Conservation (phyloP, 148 eudicot species). For the Rhododendron molle region DNA sequence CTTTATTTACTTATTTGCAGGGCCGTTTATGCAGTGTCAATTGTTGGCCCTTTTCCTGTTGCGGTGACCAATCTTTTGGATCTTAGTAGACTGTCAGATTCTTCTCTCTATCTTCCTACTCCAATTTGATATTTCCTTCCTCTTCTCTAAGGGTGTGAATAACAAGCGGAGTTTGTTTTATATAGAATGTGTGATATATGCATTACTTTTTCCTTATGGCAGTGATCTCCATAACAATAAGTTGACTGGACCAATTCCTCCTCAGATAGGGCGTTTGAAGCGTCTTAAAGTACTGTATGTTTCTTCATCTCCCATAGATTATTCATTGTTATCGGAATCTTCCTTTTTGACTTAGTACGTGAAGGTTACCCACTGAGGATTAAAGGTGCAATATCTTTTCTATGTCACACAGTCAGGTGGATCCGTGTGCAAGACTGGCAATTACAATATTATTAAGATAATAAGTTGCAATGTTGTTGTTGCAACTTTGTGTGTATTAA, state of each 20-base stretch:
- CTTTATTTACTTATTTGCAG: no score
- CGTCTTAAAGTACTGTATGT: constrained; percentile 50
- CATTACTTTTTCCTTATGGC: constrained; percentile 13
- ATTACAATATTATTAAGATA: neutral
- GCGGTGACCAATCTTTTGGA: no score
- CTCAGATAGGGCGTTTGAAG: constrained; percentile 85
- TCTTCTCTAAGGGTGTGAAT: neutral
- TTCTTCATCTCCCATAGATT: constrained; percentile 2
- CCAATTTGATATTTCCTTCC: neutral
- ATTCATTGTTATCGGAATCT: neutral
- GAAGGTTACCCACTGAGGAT: neutral
- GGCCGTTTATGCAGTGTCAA: no score
- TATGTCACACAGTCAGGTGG: neutral
- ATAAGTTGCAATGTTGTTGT: neutral
- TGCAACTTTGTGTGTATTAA: neutral
- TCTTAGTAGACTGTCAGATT: no score
- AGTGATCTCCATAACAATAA: constrained; percentile 98
- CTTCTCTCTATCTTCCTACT: no score
- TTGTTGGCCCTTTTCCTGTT: no score
- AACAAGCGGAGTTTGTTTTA: neutral
- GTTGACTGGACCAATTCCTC: constrained; percentile 92
- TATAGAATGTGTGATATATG: neutral
- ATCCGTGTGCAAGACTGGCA: neutral
- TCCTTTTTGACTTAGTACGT: neutral
- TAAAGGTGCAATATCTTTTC: neutral